These are phyloP conservation scores for Apiospora rasikravindrae DNA, from an alignment of 2,329 filamentous ascomycete species.

Conservation along the genomic window DNA sequence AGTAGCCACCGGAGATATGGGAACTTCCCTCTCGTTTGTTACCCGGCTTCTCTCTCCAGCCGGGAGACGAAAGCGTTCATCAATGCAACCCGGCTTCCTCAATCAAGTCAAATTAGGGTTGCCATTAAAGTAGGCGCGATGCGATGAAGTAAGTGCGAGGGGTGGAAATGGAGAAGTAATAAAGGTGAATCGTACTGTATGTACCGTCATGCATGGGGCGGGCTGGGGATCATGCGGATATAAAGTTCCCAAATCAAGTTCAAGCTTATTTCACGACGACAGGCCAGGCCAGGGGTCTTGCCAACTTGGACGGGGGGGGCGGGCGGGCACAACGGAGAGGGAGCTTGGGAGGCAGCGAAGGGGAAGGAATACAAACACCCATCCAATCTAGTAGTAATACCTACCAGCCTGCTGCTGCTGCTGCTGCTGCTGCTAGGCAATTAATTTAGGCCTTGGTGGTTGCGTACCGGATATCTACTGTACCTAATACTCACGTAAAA, in stretches of 20 bases:
- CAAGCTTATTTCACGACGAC: constrained; percentile 21
- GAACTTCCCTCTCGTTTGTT: background rate
- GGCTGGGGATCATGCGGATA: constrained; percentile 20
- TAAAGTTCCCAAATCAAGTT: constrained; percentile 20
- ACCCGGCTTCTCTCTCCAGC: background rate
- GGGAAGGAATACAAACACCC: background rate
- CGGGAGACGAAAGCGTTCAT: background rate
- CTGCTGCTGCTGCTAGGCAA: constrained; percentile 4
- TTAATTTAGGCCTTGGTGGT: constrained; percentile 11
- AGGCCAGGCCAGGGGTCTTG: constrained; percentile 19
- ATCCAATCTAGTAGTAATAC: background rate
- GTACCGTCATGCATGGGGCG: background rate
- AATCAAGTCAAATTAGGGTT: constrained; percentile 4
- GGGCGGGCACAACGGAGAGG: background rate
- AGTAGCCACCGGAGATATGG: background rate
- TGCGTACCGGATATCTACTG: background rate
- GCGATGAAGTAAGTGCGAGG: constrained; percentile 14
- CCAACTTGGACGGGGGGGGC: background rate
- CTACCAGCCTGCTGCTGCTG: no score
- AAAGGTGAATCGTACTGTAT: background rate
- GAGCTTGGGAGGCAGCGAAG: background rate
- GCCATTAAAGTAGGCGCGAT: constrained; percentile 15
- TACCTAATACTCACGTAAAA: constrained; percentile 15
- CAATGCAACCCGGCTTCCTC: background rate
- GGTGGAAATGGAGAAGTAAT: constrained; percentile 11